Evolutionary conservation across 768 basidiomycete species (phyloP), one percentile per base, ranked within the genome.

Genomic region (Kwoniella sp.): DNA sequence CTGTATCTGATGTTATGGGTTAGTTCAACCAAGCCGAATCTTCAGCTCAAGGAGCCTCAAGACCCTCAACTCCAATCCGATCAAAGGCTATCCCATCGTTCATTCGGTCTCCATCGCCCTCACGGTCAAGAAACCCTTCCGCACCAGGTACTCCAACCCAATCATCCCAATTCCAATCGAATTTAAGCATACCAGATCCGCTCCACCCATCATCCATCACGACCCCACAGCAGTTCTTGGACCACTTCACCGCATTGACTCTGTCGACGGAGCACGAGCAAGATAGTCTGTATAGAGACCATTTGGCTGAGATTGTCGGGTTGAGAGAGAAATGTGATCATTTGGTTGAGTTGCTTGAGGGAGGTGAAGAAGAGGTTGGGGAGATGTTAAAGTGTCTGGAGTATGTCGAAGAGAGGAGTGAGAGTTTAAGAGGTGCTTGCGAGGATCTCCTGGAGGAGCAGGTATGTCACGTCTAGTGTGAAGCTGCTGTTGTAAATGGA

Each of bases 191-290:
- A 58, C 30, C 64, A 17, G 68, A 69, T 46, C 61, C 69, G 7
- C 25, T 77, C 19, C 71, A 71, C 53, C 68, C 73, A 1, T 22
- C 69, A 25, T 37, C 55, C 4, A 88, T 98, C 40, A 86, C 89
- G 66, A 95, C 92, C 0, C 89, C 93, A 0, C 92, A 98, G 72
- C 92, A 97, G 69, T 95, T 99, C 80, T 92, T 94, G 76, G 95
- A 98, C 81, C 96, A 93, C 89, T 95, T 93, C 79, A 84, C 91
- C 2, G 84, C 90, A 44, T 87, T 99, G 57, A 93, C 96, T 68
- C 85, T 89, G 17, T 89, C 90, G 2, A 91, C 96, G 37, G 89
- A 92, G 8, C 92, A 92, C 72, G 90, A 90, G 63, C 95, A 98
- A 74, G 95, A 97, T 73, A 87, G 91, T 5, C 89, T 93, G 76